phyloP scores from a whole-genome alignment of 2,329 filamentous ascomycete genomes.

The Camillea tinctor region DNA sequence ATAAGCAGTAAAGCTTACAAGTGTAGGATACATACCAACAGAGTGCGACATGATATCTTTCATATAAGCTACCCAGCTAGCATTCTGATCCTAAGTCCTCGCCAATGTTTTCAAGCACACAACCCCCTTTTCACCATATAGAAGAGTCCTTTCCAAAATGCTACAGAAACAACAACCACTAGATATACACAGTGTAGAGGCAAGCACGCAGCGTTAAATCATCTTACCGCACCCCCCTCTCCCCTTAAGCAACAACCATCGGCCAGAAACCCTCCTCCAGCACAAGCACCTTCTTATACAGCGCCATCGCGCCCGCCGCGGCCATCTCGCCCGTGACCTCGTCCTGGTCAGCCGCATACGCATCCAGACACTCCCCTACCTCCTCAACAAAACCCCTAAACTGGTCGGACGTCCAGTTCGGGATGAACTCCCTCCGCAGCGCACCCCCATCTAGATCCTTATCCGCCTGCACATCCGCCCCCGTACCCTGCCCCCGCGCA shows the following conservation, averaged over 20 bases:
- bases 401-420: slow-evolving; percentile 64
- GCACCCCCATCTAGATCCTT: slow-evolving; percentile 64
- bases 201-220: not conserved
- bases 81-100: too few species aligned
- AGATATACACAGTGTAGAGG: too few species aligned
- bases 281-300: slow-evolving; percentile 51
- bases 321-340: slow-evolving; percentile 35
- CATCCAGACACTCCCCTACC: slow-evolving; percentile 35
- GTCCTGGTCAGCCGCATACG: slow-evolving; percentile 22
- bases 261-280: slow-evolving; percentile 63
- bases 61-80: too few species aligned
- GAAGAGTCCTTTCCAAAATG: too few species aligned
- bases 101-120: too few species aligned
- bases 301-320: slow-evolving; percentile 39
- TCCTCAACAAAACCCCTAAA: slow-evolving; percentile 52
- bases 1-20: too few species aligned
- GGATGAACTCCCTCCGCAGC: slow-evolving; percentile 62
- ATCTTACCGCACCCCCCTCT: not conserved
- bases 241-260: slow-evolving; percentile 14
- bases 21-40: too few species aligned
- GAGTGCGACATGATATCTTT: too few species aligned
- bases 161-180: too few species aligned
- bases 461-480: slow-evolving; percentile 14
- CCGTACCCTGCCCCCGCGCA: slow-evolving; percentile 38
- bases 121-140: too few species aligned